Conservation (phyloP, 2,329 filamentous ascomycete genomes). For the Magnaporthiopsis incrustans region DNA sequence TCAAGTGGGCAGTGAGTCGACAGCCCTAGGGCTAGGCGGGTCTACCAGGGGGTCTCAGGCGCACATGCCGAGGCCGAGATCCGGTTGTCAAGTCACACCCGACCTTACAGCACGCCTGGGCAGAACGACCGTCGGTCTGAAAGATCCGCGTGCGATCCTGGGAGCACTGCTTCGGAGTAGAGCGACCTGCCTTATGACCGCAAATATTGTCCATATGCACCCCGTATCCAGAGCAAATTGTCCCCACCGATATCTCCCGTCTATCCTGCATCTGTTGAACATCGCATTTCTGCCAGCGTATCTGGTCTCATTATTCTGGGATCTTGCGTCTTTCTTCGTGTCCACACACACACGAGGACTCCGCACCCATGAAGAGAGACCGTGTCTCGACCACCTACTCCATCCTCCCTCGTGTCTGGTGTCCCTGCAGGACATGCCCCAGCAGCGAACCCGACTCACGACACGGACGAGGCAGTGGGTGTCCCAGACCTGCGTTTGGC, state of each 20-base stretch:
- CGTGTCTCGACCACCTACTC: neutral
- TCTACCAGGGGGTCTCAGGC: neutral
- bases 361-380: neutral
- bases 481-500: neutral
- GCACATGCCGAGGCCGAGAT: neutral
- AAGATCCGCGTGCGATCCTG: too few species aligned
- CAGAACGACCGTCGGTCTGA: too few species aligned
- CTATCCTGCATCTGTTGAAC: neutral
- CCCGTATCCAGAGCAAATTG: neutral
- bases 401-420: neutral
- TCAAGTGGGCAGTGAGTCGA: neutral
- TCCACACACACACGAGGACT: neutral
- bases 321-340: neutral
- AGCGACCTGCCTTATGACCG: neutral
- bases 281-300: neutral
- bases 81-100: too few species aligned
- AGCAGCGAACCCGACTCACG: neutral
- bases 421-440: too few species aligned
- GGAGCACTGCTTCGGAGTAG: too few species aligned
- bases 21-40: neutral
- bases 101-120: too few species aligned
- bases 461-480: neutral
- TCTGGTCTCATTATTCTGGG: neutral
- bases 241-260: neutral
- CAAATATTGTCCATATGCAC: neutral